Conservation (phyloP, 2,329 filamentous ascomycete genomes). For the Colletotrichum neosansevieriae region DNA sequence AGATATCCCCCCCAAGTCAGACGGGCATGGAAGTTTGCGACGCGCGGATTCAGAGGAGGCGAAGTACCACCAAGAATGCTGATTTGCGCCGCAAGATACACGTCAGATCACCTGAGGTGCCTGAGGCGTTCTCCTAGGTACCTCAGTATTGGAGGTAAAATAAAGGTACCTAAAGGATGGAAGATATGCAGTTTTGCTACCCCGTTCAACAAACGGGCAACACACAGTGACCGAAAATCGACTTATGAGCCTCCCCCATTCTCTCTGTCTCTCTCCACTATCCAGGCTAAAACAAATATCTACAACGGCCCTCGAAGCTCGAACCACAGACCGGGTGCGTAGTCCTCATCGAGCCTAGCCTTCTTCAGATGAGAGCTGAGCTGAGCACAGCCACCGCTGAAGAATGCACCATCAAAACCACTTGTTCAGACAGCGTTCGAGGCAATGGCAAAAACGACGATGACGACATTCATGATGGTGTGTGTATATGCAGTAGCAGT, state of each 20-base stretch:
- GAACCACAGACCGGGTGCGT: conserved; percentile 28
- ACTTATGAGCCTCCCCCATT: no score
- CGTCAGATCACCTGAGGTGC: conserved; percentile 8
- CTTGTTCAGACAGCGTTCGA: no score
- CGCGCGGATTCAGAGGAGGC: conserved; percentile 17
- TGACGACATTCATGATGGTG: no score
- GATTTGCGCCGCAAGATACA: conserved; percentile 7
- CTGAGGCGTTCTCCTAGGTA: no score
- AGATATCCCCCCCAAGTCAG: no score
- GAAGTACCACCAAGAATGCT: conserved; percentile 9
- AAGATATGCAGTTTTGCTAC: no score
- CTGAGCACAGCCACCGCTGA: conserved; percentile 36
- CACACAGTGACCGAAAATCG: not conserved
- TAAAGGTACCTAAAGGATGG: no score
- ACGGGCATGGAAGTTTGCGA: conserved; percentile 1
- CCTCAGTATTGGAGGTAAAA: no score
- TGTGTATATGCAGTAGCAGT: no score
- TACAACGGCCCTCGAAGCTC: not conserved
- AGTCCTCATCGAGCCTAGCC: conserved; percentile 21
- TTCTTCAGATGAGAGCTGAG: conserved; percentile 18
- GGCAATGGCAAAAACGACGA: no score
- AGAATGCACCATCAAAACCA: not conserved
- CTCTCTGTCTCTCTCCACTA: conserved; percentile 7
- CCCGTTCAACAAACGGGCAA: no score
- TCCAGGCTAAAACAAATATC: conserved; percentile 33